Evolutionary conservation across 2,329 filamentous ascomycete species (phyloP).

Genomic region (Sarocladiaceae sp.): DNA sequence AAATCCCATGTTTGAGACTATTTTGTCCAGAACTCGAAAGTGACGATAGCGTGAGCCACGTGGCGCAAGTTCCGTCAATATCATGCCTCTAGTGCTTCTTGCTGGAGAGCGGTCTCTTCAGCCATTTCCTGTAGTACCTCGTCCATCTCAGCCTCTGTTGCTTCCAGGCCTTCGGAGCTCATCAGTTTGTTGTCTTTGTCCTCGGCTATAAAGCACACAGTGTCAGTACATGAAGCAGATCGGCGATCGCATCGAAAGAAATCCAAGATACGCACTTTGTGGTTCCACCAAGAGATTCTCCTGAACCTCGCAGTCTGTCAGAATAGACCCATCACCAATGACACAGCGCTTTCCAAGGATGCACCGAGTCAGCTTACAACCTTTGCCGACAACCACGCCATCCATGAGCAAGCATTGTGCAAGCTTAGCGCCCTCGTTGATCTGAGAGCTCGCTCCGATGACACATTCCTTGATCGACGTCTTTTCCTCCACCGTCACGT

Average conservation of each 20-base stretch:
- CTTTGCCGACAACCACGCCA: conserved; percentile 77
- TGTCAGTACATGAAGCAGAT: conserved; percentile 10
- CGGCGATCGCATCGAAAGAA: conserved; percentile 11
- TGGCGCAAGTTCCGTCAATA: neutral
- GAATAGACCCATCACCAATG: conserved; percentile 74
- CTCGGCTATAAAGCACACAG: conserved; percentile 44
- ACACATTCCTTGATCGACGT: conserved; percentile 90
- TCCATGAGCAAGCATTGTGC: conserved; percentile 93
- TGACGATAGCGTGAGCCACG: conserved; percentile 1
- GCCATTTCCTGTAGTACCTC: conserved; percentile 43
- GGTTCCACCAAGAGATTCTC: conserved; percentile 83
- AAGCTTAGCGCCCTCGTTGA: conserved; percentile 79
- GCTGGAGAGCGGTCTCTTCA: conserved; percentile 23
- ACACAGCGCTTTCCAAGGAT: conserved; percentile 77
- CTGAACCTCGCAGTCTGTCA: conserved; percentile 90
- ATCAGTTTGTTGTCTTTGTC: conserved; percentile 65
- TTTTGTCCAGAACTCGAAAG: too few species aligned
- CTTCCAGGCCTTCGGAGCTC: conserved; percentile 62
- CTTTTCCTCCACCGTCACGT: conserved; percentile 85
- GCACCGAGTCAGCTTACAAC: conserved; percentile 81
- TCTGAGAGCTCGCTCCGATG: conserved; percentile 81
- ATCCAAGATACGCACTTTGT: conserved; percentile 46
- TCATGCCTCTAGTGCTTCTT: neutral
- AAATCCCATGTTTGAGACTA: too few species aligned
- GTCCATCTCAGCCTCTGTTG: conserved; percentile 58